Evolutionary conservation across 371 early-diverging fungal species (phyloP).

Genomic region (Fennellomyces sp.): DNA sequence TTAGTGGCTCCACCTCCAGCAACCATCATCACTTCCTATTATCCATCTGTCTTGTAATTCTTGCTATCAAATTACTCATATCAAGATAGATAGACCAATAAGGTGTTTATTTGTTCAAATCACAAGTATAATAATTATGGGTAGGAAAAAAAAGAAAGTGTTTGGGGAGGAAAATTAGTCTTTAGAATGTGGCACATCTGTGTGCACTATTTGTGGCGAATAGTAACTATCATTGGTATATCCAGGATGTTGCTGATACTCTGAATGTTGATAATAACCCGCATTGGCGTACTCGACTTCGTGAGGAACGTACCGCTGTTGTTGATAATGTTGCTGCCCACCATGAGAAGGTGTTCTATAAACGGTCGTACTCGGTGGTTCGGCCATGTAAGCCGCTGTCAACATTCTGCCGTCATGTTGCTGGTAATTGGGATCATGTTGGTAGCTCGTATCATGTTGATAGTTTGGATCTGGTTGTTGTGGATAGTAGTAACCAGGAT

Average conservation of each 20-base stretch:
- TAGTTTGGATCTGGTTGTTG: neutral
- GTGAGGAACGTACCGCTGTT: constrained; percentile 4
- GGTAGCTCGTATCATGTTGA: neutral
- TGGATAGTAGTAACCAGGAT: neutral
- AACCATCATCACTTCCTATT: neutral
- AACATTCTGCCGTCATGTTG: constrained; percentile 3
- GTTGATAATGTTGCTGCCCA: constrained; percentile 2
- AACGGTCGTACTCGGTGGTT: constrained; percentile 3
- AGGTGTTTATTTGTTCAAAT: neutral
- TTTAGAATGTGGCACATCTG: constrained; percentile 18
- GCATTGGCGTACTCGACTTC: constrained; percentile 9
- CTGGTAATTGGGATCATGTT: neutral
- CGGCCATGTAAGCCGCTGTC: constrained; percentile 6
- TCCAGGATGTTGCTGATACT: constrained; percentile 3
- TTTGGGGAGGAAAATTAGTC: constrained; percentile 2
- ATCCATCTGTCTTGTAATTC: constrained; percentile 2
- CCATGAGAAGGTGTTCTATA: constrained; percentile 11
- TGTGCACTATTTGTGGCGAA: constrained; percentile 11
- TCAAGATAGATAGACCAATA: too few relatives aligned
- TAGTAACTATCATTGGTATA: constrained; percentile 8
- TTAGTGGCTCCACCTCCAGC: constrained; percentile 2
- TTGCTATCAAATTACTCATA: neutral
- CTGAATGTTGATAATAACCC: constrained; percentile 10
- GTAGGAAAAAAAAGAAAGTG: neutral
- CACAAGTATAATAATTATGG: neutral